Evolutionary conservation across 2,329 filamentous ascomycete species (phyloP), one percentile per base, ranked within the genome.

Genomic region (Apiospora sp.): DNA sequence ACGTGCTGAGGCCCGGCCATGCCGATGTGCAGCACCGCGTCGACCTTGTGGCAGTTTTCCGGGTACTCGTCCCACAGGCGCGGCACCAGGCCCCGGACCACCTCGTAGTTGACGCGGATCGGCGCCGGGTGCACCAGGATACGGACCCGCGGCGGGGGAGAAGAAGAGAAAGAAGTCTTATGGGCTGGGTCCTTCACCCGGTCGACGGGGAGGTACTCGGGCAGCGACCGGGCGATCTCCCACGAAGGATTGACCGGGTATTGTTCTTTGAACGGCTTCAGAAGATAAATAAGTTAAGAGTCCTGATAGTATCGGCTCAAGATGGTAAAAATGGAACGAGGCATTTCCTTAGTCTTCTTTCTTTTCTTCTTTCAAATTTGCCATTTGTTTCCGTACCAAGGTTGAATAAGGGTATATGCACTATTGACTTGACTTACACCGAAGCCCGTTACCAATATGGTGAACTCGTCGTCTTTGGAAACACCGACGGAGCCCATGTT

Each of bases 201-300:
- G 19, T 86, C 80, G 0, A 86, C 83, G 2, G 90, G 88, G 6
- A 95, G 87, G 76, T 89, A 87, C 2, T 87, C 81, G 4, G 94
- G 92, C n/a, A 97, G 89, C 27, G 84, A 86, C 37, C 86, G 87
- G 68, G 92, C 91, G 79, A 97, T 95, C 79, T 95, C 89, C 88
- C 90, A 95, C 3, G 94, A 94, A 12, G 94, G 94, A 80, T 97
- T 97, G 73, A 92, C 84, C 41, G 91, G 89, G 79, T 92, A 91
- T 64, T 92, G 84, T n/a, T 84, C 86, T 77, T 92, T 91, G 82
- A 97, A 97, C 1, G 94, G 92, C 93, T 96, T 68, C 12, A 30
- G 41, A 27, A 0, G 10, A 22, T 24, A 10, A 3, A 37, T 54
- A 27, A 61, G 16, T 30, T 4, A 34, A 22, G 30, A 37, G 19